Conservation (phyloP, 2,329 filamentous ascomycete species). For the Aspergillus flavus region DNA sequence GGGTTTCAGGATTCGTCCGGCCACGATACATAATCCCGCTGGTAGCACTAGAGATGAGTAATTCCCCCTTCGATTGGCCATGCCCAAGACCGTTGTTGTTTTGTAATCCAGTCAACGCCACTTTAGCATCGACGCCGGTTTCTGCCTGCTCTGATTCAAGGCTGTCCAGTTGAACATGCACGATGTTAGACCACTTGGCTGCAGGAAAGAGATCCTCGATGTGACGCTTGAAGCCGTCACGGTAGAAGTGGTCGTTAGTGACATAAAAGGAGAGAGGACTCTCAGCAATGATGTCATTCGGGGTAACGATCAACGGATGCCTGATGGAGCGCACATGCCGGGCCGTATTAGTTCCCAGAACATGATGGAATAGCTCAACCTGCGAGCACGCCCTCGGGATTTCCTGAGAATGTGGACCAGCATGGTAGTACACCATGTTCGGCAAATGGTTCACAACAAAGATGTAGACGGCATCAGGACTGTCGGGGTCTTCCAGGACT, state of each 20-base stretch:
- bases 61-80: constrained; percentile 41
- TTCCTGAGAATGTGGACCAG: constrained; percentile 19
- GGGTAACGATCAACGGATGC: constrained; percentile 58
- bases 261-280: constrained; percentile 56
- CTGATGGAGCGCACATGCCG: constrained; percentile 56
- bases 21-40: constrained; percentile 53
- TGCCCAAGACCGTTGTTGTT: constrained; percentile 62
- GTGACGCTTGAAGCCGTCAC: constrained; percentile 49
- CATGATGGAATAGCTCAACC: constrained; percentile 61
- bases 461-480: constrained; percentile 55
- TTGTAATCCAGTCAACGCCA: constrained; percentile 51
- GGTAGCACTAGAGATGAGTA: constrained; percentile 42
- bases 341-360: constrained; percentile 44
- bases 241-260: constrained; percentile 63
- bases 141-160: constrained; percentile 28
- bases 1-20: constrained; percentile 24
- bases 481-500: constrained; percentile 54
- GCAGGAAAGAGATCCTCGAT: constrained; percentile 51
- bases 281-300: constrained; percentile 60
- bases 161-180: constrained; percentile 47
- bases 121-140: constrained; percentile 44
- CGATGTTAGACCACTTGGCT: constrained; percentile 53
- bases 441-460: constrained; percentile 64
- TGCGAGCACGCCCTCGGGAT: constrained; percentile 52
- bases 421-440: constrained; percentile 44